These are phyloP conservation scores for Heterobasidion irregulare DNA, from an alignment of 1,284 basidiomycete genomes.

Conservation along the genomic window DNA sequence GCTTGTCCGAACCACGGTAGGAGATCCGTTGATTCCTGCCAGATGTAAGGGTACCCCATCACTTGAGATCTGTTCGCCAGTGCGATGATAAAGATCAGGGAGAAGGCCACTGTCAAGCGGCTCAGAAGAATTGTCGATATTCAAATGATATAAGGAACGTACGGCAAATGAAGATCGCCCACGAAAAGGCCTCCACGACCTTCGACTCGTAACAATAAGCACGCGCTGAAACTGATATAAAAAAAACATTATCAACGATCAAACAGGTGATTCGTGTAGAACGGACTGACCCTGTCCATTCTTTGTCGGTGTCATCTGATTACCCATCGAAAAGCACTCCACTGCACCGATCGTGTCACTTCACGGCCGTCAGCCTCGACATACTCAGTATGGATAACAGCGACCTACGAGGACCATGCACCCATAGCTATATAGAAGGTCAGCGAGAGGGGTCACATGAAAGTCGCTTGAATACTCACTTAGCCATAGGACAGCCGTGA, in stretches of 20 bases:
- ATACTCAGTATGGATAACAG: background rate
- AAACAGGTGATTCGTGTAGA: background rate
- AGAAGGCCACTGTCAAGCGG: conserved; percentile 28
- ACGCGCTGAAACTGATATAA: conserved; percentile 39
- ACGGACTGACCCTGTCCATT: conserved; percentile 42
- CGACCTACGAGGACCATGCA: conserved; percentile 61
- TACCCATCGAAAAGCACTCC: conserved; percentile 51
- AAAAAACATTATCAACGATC: conserved; percentile 1
- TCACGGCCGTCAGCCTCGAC: conserved; percentile 1
- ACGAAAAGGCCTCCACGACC: conserved; percentile 69
- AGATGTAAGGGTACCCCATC: conserved; percentile 35
- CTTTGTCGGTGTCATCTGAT: conserved; percentile 40
- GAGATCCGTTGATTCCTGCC: conserved; percentile 40
- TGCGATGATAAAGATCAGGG: conserved; percentile 32
- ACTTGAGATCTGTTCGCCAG: conserved; percentile 34
- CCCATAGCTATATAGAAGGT: conserved; percentile 45
- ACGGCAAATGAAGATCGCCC: conserved; percentile 60
- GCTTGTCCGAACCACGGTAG: conserved; percentile 45
- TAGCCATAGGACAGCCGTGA: conserved; percentile 59
- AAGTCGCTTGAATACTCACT: conserved; percentile 29
- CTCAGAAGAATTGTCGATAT: conserved; percentile 20
- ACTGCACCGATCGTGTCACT: conserved; percentile 63
- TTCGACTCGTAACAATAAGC: conserved; percentile 72
- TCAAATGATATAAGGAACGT: conserved; percentile 23
- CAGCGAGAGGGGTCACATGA: background rate